phyloP scores from a whole-genome alignment of 2,329 filamentous ascomycete species.

The Hypoxylon sp. region DNA sequence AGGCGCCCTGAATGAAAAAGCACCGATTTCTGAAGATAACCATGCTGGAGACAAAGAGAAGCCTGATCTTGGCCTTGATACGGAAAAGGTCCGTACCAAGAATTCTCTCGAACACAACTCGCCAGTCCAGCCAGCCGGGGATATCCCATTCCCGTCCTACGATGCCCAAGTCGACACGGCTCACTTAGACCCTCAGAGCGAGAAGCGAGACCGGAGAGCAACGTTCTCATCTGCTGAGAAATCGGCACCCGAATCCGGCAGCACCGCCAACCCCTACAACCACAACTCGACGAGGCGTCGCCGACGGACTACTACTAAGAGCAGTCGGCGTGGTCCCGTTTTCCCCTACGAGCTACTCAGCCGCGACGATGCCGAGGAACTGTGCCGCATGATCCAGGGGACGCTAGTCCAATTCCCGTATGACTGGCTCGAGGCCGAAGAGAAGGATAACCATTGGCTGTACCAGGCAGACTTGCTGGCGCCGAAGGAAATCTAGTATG shows the following conservation, averaged over 20 bases:
- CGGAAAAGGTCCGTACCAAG: slow-evolving; percentile 45
- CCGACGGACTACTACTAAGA: slow-evolving; percentile 78
- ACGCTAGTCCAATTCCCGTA: slow-evolving; percentile 94
- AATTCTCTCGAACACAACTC: slow-evolving; percentile 57
- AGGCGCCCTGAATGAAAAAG: slow-evolving; percentile 48
- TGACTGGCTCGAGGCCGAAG: slow-evolving; percentile 93
- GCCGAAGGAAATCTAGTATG: slow-evolving; percentile 96
- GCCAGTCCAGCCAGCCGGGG: slow-evolving; percentile 60
- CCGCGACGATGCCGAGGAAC: slow-evolving; percentile 82
- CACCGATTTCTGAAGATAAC: slow-evolving; percentile 32
- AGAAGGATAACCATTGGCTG: slow-evolving; percentile 94
- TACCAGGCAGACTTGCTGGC: slow-evolving; percentile 97
- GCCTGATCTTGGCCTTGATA: slow-evolving; percentile 38
- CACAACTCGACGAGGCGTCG: slow-evolving; percentile 70
- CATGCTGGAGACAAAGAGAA: slow-evolving; percentile 40
- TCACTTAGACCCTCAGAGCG: slow-evolving; percentile 51
- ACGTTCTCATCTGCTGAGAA: slow-evolving; percentile 71
- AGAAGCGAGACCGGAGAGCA: slow-evolving; percentile 65
- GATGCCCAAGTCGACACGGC: slow-evolving; percentile 56
- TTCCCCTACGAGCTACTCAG: slow-evolving; percentile 82
- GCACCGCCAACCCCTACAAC: slow-evolving; percentile 55
- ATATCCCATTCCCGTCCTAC: slow-evolving; percentile 64
- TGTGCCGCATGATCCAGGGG: slow-evolving; percentile 87
- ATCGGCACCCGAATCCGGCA: slow-evolving; percentile 56
- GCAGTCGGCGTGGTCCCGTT: slow-evolving; percentile 74